Evolutionary conservation across 257 asterid genomes (phyloP).

Genomic region (Gentiana dahurica): DNA sequence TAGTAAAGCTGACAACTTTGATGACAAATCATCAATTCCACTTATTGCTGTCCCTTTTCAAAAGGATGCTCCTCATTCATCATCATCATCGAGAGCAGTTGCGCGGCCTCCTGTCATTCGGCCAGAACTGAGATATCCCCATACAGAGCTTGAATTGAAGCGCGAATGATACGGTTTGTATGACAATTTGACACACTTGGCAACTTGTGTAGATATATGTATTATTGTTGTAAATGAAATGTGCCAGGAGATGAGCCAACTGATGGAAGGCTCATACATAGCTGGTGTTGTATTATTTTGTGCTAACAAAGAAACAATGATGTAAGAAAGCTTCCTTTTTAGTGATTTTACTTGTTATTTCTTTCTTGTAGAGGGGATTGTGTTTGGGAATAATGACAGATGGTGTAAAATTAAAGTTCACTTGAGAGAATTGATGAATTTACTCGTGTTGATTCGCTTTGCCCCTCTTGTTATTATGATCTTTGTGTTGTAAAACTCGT

Average conservation of each 20-base stretch:
- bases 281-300: too few species aligned
- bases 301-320: too few species aligned
- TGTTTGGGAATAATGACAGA: too few species aligned
- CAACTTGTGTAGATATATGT: slow-evolving; percentile 42
- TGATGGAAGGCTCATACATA: background rate
- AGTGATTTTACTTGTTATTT: too few species aligned
- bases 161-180: slow-evolving; percentile 49
- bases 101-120: slow-evolving; percentile 33
- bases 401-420: too few species aligned
- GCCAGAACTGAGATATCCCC: slow-evolving; percentile 28
- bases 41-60: slow-evolving; percentile 23
- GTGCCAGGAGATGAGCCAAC: slow-evolving; percentile 12
- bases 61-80: slow-evolving; percentile 15
- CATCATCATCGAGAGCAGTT: slow-evolving; percentile 6
- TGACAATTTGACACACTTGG: slow-evolving; percentile 23
- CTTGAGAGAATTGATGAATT: too few species aligned
- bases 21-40: slow-evolving; percentile 35
- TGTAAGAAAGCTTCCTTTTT: too few species aligned
- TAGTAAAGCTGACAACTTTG: slow-evolving; percentile 35
- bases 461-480: too few species aligned
- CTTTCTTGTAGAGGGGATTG: too few species aligned
- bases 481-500: too few species aligned
- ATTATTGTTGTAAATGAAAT: slow-evolving; percentile 50
- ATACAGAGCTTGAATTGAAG: slow-evolving; percentile 65
- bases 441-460: too few species aligned